A percentile compares a stretch with the other conserved stretches of the same genome.
phyloP scores from a whole-genome alignment of 2,329 filamentous ascomycete genomes.

The Coleophoma crateriformis region DNA sequence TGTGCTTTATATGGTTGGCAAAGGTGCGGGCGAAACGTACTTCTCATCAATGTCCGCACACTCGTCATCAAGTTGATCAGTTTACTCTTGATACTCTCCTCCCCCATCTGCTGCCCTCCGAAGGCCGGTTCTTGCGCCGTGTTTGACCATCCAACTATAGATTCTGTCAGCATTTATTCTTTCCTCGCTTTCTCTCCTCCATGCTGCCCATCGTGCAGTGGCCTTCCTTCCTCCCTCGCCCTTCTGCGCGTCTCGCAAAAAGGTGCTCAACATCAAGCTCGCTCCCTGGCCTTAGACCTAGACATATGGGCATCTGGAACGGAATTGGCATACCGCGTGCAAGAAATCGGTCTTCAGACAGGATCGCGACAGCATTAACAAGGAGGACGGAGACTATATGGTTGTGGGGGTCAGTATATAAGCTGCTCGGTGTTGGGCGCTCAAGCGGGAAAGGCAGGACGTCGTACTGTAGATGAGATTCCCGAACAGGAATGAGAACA shows the following conservation, averaged over 20 bases:
- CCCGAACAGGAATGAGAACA: slow-evolving; percentile 58
- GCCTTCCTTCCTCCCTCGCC: no score
- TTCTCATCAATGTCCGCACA: slow-evolving; percentile 87
- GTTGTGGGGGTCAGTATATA: slow-evolving; percentile 1
- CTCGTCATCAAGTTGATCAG: slow-evolving; percentile 86
- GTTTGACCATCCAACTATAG: slow-evolving; percentile 73
- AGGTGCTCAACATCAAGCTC: no score
- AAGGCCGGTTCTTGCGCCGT: slow-evolving; percentile 68
- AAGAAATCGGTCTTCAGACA: slow-evolving; percentile 93
- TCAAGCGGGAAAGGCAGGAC: neutral
- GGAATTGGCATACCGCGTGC: slow-evolving; percentile 54
- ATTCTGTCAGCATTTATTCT: neutral
- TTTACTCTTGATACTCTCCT: slow-evolving; percentile 78
- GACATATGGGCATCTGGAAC: neutral
- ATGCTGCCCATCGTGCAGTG: neutral
- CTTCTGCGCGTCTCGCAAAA: no score
- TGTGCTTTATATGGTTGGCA: neutral
- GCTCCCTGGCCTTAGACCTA: no score
- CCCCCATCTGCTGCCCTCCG: slow-evolving; percentile 51
- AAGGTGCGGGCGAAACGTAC: slow-evolving; percentile 45
- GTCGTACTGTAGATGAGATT: slow-evolving; percentile 67
- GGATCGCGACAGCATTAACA: slow-evolving; percentile 87
- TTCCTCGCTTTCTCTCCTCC: neutral
- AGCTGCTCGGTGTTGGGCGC: slow-evolving; percentile 4
- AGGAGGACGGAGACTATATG: slow-evolving; percentile 71